phyloP scores from a whole-genome alignment of 495 filamentous ascomycete genomes.

The Hypoxylon intermedium region DNA sequence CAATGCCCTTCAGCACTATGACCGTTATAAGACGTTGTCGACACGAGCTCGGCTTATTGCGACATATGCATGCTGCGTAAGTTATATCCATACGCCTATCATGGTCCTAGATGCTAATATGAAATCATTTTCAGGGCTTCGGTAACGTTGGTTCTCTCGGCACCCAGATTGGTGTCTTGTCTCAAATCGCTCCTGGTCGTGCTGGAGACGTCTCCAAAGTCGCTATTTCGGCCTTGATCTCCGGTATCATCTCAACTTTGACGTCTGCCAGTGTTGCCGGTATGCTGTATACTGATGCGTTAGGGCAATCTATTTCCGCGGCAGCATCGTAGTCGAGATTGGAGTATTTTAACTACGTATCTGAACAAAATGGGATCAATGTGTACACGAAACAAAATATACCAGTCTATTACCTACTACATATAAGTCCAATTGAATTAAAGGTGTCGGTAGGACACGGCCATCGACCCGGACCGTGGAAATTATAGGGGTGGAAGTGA shows the following conservation, averaged over 20 bases:
- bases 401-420: background rate
- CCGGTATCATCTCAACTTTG: constrained; percentile 79
- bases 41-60: constrained; percentile 75
- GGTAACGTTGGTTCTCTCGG: constrained; percentile 83
- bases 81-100: constrained; percentile 43
- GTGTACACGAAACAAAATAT: background rate
- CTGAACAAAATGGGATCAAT: background rate
- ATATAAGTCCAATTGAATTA: background rate
- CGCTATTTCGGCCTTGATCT: constrained; percentile 77
- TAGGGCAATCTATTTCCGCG: constrained; percentile 13
- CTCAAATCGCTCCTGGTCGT: constrained; percentile 77
- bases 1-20: constrained; percentile 55
- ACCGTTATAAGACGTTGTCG: constrained; percentile 62
- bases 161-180: constrained; percentile 84
- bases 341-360: background rate
- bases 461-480: no score
- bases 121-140: constrained; percentile 58
- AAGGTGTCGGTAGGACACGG: no score
- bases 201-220: constrained; percentile 77
- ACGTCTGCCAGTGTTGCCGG: constrained; percentile 85
- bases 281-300: constrained; percentile 48
- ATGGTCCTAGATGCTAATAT: constrained; percentile 40
- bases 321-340: background rate
- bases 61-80: constrained; percentile 70
- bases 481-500: no score